Conservation (phyloP, 768 basidiomycete species). For the Aureoboletus auriporus region DNA sequence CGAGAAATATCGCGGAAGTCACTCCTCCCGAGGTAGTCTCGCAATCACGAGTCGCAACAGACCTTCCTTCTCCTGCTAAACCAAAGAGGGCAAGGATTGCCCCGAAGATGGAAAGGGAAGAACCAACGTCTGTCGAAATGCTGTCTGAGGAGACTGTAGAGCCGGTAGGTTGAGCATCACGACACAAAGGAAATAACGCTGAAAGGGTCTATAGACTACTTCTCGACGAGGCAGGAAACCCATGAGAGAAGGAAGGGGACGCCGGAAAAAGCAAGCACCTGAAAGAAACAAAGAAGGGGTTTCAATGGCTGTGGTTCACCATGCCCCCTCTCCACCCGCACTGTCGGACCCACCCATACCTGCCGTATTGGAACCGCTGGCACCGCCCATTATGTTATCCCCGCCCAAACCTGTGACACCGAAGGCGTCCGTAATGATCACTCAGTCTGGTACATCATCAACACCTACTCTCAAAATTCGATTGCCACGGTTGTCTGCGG, state of each 20-base stretch:
- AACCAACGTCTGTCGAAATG: constrained; percentile 6
- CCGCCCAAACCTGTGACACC: constrained; percentile 28
- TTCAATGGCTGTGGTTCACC: constrained; percentile 5
- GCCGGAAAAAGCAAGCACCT: constrained; percentile 21
- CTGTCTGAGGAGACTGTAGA: constrained; percentile 1
- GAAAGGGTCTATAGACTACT: constrained; percentile 7
- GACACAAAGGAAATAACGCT: not conserved
- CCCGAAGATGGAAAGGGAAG: constrained; percentile 28
- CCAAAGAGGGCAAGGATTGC: constrained; percentile 28
- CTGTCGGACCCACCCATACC: constrained; percentile 13
- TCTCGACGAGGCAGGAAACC: constrained; percentile 13
- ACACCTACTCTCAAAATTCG: constrained; percentile 34
- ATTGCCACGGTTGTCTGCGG: constrained; percentile 29
- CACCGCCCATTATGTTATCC: constrained; percentile 4
- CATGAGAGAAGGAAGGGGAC: constrained; percentile 14
- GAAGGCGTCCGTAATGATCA: constrained; percentile 33
- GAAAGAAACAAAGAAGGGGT: constrained; percentile 17
- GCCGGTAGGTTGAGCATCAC: constrained; percentile 14
- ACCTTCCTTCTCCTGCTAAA: constrained; percentile 22
- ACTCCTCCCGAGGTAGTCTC: constrained; percentile 7
- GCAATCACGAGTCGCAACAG: constrained; percentile 13
- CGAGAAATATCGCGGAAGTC: constrained; percentile 15
- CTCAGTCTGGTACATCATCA: constrained; percentile 28
- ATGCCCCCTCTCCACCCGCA: constrained; percentile 12
- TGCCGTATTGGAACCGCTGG: constrained; percentile 10